phyloP scores from a whole-genome alignment of 2,329 filamentous ascomycete genomes.

The Fusarium decemcellulare region DNA sequence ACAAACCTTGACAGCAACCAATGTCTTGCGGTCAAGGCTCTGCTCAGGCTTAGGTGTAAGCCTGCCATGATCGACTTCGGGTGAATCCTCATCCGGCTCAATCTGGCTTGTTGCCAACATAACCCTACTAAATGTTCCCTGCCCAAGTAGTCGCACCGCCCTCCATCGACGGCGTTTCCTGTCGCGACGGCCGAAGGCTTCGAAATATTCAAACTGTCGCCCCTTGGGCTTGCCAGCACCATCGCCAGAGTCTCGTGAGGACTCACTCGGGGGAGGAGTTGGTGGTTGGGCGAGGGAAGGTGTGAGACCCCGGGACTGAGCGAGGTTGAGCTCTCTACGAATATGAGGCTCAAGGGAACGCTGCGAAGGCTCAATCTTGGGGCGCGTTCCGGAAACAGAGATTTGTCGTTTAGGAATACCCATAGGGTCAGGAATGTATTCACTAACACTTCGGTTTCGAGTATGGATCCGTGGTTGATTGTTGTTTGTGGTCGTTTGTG shows the following conservation, averaged over 20 bases:
- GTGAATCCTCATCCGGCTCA: conserved; percentile 62
- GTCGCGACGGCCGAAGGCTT: conserved; percentile 76
- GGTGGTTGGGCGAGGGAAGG: conserved; percentile 73
- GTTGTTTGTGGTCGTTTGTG: conserved; percentile 51
- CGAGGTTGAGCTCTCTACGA: conserved; percentile 85
- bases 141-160: conserved; percentile 84
- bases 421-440: conserved; percentile 83
- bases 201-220: conserved; percentile 73
- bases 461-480: conserved; percentile 61
- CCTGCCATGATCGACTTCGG: conserved; percentile 51
- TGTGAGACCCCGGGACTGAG: conserved; percentile 81
- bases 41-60: conserved; percentile 48
- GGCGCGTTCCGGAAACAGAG: conserved; percentile 77
- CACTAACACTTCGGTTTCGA: conserved; percentile 88
- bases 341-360: conserved; percentile 62
- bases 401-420: conserved; percentile 79
- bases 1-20: conserved; percentile 96
- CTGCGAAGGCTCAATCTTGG: conserved; percentile 51
- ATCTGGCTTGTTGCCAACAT: conserved; percentile 89
- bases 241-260: conserved; percentile 62
- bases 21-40: conserved; percentile 74
- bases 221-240: conserved; percentile 59
- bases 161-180: conserved; percentile 83
- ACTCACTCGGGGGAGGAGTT: conserved; percentile 88
- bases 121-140: conserved; percentile 96